A percentile compares a stretch with the other conserved stretches of the same genome.
Evolutionary conservation across 2,329 filamentous ascomycete genomes (phyloP).

Genomic region (Cladorrhinum sp.): DNA sequence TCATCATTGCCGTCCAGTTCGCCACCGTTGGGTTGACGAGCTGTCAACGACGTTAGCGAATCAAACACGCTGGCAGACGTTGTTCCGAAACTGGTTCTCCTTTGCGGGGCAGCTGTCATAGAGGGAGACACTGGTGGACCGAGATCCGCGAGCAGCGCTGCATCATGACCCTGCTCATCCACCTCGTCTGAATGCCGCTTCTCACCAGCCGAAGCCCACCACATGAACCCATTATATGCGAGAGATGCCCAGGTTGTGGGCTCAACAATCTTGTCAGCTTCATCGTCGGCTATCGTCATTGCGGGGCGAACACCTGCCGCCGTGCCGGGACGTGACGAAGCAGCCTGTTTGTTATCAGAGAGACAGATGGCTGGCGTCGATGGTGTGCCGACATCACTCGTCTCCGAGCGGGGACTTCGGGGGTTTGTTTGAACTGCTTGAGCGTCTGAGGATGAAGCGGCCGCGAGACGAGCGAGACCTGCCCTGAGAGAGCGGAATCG

Average conservation of each 20-base stretch:
- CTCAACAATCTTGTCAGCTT: slow-evolving; percentile 57
- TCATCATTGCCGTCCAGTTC: slow-evolving; percentile 28
- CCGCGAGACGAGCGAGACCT: slow-evolving; percentile 53
- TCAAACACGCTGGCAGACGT: slow-evolving; percentile 36
- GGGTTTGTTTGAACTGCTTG: not conserved
- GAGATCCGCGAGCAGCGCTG: slow-evolving; percentile 54
- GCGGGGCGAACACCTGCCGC: slow-evolving; percentile 1
- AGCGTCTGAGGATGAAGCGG: not conserved
- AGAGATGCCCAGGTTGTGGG: slow-evolving; percentile 68
- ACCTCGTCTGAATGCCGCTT: slow-evolving; percentile 59
- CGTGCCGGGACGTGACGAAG: slow-evolving; percentile 21
- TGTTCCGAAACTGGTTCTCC: slow-evolving; percentile 29
- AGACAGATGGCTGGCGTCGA: slow-evolving; percentile 20
- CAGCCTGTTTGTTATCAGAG: slow-evolving; percentile 8
- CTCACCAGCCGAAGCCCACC: slow-evolving; percentile 85
- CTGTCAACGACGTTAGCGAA: slow-evolving; percentile 45
- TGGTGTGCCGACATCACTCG: slow-evolving; percentile 18
- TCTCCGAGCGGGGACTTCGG: slow-evolving; percentile 18
- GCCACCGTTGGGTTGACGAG: slow-evolving; percentile 29
- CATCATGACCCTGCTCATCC: slow-evolving; percentile 55
- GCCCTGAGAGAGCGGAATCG: slow-evolving; percentile 69
- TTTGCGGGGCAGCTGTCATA: slow-evolving; percentile 11
- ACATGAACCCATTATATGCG: slow-evolving; percentile 81
- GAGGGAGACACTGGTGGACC: slow-evolving; percentile 19
- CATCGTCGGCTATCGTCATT: slow-evolving; percentile 37